A percentile compares a stretch with the other conserved stretches of the same genome.
Conservation (phyloP, 2,329 filamentous ascomycete species). For the Verticillium longisporum region DNA sequence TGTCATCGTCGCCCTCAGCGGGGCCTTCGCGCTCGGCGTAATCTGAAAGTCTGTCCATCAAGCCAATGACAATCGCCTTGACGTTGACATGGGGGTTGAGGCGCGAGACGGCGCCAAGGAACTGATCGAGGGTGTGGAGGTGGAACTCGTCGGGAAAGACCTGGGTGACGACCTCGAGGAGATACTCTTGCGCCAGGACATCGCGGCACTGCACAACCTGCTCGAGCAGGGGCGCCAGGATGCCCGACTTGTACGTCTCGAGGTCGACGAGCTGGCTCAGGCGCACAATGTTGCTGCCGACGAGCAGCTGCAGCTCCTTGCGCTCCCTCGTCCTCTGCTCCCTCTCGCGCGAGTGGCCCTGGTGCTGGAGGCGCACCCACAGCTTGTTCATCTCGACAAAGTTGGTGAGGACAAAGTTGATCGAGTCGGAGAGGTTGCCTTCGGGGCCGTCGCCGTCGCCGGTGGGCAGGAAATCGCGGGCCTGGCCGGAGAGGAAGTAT, state of each 20-base stretch:
- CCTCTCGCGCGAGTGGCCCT: conserved; percentile 90
- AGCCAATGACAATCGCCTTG: conserved; percentile 93
- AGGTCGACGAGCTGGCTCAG: conserved; percentile 93
- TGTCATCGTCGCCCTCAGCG: conserved; percentile 61
- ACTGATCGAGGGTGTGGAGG: conserved; percentile 90
- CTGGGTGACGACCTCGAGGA: conserved; percentile 96
- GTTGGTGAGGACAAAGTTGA: conserved; percentile 96
- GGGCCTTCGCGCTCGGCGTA: conserved; percentile 89
- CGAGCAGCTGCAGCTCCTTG: conserved; percentile 89
- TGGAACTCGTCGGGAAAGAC: conserved; percentile 99
- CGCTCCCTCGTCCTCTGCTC: conserved; percentile 91
- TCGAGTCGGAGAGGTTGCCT: conserved; percentile 92
- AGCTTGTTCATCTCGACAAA: conserved; percentile 99
- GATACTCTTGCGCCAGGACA: conserved; percentile 93
- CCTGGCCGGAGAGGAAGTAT: conserved; percentile 94
- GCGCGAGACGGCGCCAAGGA: conserved; percentile 85
- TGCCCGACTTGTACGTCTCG: conserved; percentile 86
- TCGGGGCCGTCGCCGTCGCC: conserved; percentile 85
- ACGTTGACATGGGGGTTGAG: conserved; percentile 96
- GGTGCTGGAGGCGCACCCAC: conserved; percentile 95
- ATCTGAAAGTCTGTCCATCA: conserved; percentile 93
- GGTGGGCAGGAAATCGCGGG: conserved; percentile 77
- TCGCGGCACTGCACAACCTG: conserved; percentile 98
- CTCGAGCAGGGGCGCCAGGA: conserved; percentile 82
- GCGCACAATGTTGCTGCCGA: conserved; percentile 92